Percentiles rank a stretch among this genome's conserved stretches.
phyloP scores from a whole-genome alignment of 345 rosid genomes.

The Eucalyptus sp. region DNA sequence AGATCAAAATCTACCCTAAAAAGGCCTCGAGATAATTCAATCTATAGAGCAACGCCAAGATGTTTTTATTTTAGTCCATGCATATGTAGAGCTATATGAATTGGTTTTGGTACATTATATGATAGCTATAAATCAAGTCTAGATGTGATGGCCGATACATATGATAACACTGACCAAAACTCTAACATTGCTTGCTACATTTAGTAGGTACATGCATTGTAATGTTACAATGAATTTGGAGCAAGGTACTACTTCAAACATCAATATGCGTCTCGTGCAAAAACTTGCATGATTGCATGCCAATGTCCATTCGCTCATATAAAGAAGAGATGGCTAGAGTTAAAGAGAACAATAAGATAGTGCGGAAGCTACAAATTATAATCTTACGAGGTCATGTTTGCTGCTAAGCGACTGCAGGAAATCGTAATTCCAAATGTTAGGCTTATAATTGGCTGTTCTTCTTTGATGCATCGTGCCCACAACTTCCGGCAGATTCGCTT shows the following conservation, averaged over 20 bases:
- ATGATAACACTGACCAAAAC: neutral
- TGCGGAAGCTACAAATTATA: neutral
- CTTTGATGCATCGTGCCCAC: neutral
- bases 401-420: conserved; percentile 23
- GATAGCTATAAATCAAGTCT: neutral
- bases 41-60: neutral
- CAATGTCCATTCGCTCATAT: neutral
- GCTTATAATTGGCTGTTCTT: conserved; percentile 30
- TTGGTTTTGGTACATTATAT: neutral
- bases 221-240: neutral
- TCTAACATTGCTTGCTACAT: neutral
- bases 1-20: neutral
- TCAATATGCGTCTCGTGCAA: neutral
- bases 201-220: neutral
- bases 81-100: neutral
- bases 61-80: neutral
- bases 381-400: conserved; percentile 14
- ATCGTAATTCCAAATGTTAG: conserved; percentile 40
- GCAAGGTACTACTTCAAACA: neutral
- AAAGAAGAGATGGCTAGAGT: neutral
- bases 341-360: neutral
- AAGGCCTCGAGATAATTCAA: neutral
- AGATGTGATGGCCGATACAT: neutral
- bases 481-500: neutral
- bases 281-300: neutral